A percentile compares a stretch with the other conserved stretches of the same genome.
Conservation (phyloP, 169 alveolate genomes). For the Besnoitia besnoiti region DNA sequence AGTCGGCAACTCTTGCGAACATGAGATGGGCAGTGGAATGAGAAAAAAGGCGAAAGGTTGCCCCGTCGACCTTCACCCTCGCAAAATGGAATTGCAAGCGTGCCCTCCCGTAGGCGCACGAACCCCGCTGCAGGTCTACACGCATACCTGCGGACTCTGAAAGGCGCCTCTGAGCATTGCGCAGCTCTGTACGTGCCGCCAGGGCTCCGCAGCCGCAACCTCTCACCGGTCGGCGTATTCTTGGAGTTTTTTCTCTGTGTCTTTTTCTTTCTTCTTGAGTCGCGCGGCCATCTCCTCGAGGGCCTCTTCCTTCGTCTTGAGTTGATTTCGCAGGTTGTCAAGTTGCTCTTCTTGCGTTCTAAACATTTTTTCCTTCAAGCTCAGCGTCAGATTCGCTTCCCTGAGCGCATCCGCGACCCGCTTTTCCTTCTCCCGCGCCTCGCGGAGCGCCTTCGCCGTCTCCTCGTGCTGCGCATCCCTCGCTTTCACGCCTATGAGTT, state of each 20-base stretch:
- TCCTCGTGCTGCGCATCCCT: neutral
- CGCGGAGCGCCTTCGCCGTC: neutral
- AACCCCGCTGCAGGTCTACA: too few relatives aligned
- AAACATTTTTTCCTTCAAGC: neutral
- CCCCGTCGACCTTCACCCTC: too few relatives aligned
- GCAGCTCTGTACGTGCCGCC: too few relatives aligned
- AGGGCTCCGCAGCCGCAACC: too few relatives aligned
- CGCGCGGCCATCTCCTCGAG: neutral
- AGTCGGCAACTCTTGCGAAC: too few relatives aligned
- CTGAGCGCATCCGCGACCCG: neutral
- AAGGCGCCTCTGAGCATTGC: too few relatives aligned
- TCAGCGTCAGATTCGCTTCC: neutral
- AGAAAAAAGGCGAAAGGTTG: too few relatives aligned
- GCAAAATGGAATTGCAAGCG: too few relatives aligned
- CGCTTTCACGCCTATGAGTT: neutral
- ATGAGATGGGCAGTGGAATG: too few relatives aligned
- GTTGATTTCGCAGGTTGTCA: neutral
- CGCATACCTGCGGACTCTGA: too few relatives aligned
- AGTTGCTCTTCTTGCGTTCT: constrained; percentile 3
- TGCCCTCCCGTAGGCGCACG: too few relatives aligned
- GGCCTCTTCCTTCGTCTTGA: neutral
- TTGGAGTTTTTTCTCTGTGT: neutral
- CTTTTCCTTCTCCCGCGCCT: neutral
- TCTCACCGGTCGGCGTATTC: neutral
- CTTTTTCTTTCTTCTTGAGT: neutral